phyloP scores from a whole-genome alignment of 495 filamentous ascomycete genomes.

The Talaromyces borbonicus region DNA sequence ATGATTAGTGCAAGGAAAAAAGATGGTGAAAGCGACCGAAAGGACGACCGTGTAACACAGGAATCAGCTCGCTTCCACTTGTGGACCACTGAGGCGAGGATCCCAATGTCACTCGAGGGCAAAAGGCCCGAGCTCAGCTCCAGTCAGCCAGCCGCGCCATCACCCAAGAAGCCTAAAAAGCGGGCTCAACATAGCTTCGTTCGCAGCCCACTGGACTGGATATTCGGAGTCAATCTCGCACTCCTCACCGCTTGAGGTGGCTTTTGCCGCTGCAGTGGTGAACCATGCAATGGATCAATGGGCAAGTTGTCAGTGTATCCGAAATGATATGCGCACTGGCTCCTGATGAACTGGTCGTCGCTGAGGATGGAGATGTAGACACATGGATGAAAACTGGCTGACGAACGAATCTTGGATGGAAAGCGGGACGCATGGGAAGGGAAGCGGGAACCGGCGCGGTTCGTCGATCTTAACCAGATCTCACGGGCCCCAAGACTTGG shows the following conservation, averaged over 20 bases:
- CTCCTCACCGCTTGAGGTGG: too few relatives aligned
- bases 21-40: too few relatives aligned
- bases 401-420: too few relatives aligned
- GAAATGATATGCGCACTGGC: too few relatives aligned
- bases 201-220: neutral
- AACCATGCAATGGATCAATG: too few relatives aligned
- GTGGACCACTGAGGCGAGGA: too few relatives aligned
- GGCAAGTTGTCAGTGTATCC: neutral
- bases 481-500: constrained; percentile 1
- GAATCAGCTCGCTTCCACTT: too few relatives aligned
- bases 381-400: neutral
- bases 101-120: too few relatives aligned
- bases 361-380: neutral
- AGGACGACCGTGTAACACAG: neutral
- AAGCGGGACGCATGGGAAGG: too few relatives aligned
- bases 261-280: too few relatives aligned
- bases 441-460: constrained; percentile 4
- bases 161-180: neutral
- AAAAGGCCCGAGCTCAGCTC: neutral
- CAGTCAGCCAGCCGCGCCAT: neutral
- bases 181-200: neutral
- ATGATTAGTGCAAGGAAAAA: too few relatives aligned
- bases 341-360: too few relatives aligned
- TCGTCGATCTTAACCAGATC: constrained; percentile 3
- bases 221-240: neutral